A percentile compares a stretch with the other conserved stretches of the same genome.
Evolutionary conservation across 192 early-diverging fungal genomes (phyloP).

Genomic region (Coemansia sp.): DNA sequence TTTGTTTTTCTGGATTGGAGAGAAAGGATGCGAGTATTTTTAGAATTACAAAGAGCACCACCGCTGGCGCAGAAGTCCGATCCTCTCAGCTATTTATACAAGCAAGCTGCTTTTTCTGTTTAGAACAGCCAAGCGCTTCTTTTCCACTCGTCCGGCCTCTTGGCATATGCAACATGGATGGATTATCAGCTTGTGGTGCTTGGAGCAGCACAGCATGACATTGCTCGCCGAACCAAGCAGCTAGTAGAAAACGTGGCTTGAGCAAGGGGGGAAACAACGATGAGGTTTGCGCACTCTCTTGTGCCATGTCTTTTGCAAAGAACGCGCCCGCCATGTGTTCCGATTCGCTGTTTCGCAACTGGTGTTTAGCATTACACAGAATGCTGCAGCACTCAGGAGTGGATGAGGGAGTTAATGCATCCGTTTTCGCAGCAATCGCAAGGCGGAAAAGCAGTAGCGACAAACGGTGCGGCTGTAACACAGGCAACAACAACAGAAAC

Average conservation of each 20-base stretch:
- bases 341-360: slow-evolving; percentile 6
- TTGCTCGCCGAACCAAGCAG: background rate
- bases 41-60: background rate
- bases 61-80: background rate
- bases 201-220: background rate
- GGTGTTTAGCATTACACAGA: slow-evolving; percentile 2
- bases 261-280: slow-evolving; percentile 2
- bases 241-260: slow-evolving; percentile 38
- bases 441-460: slow-evolving; percentile 1
- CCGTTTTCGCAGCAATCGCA: background rate
- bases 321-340: background rate
- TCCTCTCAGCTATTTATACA: background rate
- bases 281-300: background rate
- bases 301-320: background rate
- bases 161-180: background rate
- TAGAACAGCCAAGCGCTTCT: background rate
- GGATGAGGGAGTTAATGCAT: background rate
- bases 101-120: background rate
- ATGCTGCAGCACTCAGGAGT: background rate
- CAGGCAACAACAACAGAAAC: background rate
- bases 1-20: background rate
- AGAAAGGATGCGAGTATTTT: background rate
- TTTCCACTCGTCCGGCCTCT: background rate
- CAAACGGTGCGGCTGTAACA: background rate
- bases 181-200: background rate